Conservation (phyloP, 192 early-diverging fungal species). For the Glomus cerebriforme region DNA sequence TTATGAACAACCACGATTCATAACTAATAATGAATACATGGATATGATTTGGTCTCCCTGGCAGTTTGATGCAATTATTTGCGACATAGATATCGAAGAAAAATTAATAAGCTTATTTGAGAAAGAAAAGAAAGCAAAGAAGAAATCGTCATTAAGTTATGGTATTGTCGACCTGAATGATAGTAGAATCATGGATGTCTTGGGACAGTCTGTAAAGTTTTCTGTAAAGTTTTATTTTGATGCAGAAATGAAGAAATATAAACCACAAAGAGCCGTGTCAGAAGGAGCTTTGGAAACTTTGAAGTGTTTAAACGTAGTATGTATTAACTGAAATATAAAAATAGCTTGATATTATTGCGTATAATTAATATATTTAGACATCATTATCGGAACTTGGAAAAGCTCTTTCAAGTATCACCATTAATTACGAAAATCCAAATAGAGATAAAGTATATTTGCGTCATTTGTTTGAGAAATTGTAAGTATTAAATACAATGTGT, state of each 20-base stretch:
- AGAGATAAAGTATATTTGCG: too few species aligned
- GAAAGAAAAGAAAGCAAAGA: too few species aligned
- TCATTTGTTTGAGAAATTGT: too few species aligned
- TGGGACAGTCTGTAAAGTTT: constrained; percentile 15
- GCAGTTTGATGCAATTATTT: constrained; percentile 28
- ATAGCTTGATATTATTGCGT: constrained; percentile 22
- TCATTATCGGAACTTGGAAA: too few species aligned
- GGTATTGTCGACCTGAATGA: constrained; percentile 24
- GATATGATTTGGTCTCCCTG: constrained; percentile 24
- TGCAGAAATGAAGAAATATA: constrained; percentile 16
- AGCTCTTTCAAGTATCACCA: too few species aligned
- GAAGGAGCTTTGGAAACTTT: constrained; percentile 21
- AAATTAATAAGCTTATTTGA: constrained; percentile 14
- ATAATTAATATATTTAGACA: constrained; percentile 22
- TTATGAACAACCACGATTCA: constrained; percentile 27
- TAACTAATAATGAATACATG: constrained; percentile 28
- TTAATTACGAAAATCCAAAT: too few species aligned
- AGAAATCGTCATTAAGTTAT: constrained; percentile 28
- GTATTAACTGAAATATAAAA: neutral
- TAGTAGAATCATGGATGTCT: constrained; percentile 17
- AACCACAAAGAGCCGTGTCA: constrained; percentile 6
- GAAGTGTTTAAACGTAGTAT: constrained; percentile 10
- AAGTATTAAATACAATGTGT: too few species aligned
- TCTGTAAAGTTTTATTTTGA: constrained; percentile 28
- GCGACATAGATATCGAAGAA: constrained; percentile 29